Conservation (phyloP, 1,139 yeast genomes). For the Zhuliangozyma parablackwelliae region DNA sequence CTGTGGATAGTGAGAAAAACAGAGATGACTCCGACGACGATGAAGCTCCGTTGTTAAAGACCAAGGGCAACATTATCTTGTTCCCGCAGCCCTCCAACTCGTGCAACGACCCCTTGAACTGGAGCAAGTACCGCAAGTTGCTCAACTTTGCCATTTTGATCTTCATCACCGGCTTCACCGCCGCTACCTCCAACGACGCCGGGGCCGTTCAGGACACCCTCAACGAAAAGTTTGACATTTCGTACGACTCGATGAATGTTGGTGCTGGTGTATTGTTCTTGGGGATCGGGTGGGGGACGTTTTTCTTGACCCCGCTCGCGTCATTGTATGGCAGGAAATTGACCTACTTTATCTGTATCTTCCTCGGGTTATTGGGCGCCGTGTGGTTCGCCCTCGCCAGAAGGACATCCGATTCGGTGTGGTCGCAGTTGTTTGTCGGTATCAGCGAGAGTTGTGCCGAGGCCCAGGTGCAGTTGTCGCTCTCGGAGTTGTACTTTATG, state of each 20-base stretch:
- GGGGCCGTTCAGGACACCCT: constrained; percentile 73
- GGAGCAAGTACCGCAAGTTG: constrained; percentile 48
- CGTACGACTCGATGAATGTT: constrained; percentile 72
- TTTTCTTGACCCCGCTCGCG: constrained; percentile 67
- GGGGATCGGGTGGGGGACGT: constrained; percentile 68
- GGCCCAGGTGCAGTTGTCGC: constrained; percentile 74
- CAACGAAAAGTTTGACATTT: constrained; percentile 57
- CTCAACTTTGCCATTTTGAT: constrained; percentile 58
- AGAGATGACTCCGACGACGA: constrained; percentile 13
- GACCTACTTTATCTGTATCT: constrained; percentile 60
- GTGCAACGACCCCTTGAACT: constrained; percentile 46
- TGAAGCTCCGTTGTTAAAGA: constrained; percentile 10
- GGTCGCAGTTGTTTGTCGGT: constrained; percentile 84
- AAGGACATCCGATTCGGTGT: constrained; percentile 60
- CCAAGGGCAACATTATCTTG: constrained; percentile 28
- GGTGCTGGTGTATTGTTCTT: constrained; percentile 80
- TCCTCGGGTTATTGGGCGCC: constrained; percentile 61
- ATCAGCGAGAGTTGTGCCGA: constrained; percentile 82
- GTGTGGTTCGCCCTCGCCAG: constrained; percentile 69
- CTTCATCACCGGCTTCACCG: constrained; percentile 72
- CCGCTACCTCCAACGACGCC: constrained; percentile 80
- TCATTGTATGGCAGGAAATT: constrained; percentile 70
- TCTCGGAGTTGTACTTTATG: constrained; percentile 70
- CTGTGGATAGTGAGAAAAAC: constrained; percentile 8
- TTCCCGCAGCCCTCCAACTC: constrained; percentile 43